phyloP scores from a whole-genome alignment of 805 yeast genomes.

The Candida xiaguanensis region DNA sequence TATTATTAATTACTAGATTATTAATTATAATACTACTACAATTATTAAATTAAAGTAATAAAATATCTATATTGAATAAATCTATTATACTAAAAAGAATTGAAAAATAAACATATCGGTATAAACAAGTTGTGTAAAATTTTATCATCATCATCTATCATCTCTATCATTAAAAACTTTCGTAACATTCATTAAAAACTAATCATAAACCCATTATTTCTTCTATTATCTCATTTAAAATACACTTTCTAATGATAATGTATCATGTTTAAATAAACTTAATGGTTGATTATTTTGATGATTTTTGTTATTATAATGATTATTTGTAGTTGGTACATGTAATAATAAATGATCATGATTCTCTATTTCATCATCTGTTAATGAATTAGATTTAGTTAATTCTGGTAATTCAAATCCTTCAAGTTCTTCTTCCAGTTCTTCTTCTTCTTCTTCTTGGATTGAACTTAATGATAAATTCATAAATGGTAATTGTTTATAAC shows the following conservation, averaged over 20 bases:
- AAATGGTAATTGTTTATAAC: constrained; percentile 15
- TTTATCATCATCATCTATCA: too few relatives aligned
- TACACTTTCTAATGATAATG: constrained; percentile 5
- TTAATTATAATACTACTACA: too few relatives aligned
- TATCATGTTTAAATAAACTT: constrained; percentile 3
- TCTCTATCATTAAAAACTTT: too few relatives aligned
- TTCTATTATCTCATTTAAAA: background rate
- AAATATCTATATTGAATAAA: too few relatives aligned
- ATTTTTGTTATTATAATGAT: background rate
- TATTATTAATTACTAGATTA: too few relatives aligned
- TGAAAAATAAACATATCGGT: too few relatives aligned
- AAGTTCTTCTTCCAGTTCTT: constrained; percentile 7
- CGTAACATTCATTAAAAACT: background rate
- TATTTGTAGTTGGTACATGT: background rate
- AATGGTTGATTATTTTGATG: background rate
- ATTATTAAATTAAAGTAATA: too few relatives aligned
- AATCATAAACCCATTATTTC: background rate
- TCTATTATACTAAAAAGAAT: too few relatives aligned
- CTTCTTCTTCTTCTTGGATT: constrained; percentile 13
- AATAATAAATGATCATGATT: background rate
- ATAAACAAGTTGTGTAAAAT: too few relatives aligned
- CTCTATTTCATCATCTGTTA: constrained; percentile 9
- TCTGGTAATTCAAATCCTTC: constrained; percentile 10
- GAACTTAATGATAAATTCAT: constrained; percentile 15
- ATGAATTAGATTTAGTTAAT: constrained; percentile 7